phyloP scores from a whole-genome alignment of 73 alveolate species.

The Symbiodinium natans region DNA sequence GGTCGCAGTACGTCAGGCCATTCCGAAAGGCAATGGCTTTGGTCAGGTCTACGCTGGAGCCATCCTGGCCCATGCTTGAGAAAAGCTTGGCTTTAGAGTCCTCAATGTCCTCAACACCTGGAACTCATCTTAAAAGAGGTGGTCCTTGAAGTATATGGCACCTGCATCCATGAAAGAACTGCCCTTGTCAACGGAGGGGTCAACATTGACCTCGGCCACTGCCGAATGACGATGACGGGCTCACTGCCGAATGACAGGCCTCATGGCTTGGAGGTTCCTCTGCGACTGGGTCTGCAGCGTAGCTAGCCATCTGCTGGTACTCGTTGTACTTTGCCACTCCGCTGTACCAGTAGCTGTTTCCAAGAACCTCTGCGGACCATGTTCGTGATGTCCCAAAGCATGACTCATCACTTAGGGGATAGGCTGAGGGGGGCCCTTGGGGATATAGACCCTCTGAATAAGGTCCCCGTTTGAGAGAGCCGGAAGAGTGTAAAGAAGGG shows the following conservation, averaged over 20 bases:
- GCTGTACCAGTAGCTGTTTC: slow-evolving; percentile 60
- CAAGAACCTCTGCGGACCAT: slow-evolving; percentile 70
- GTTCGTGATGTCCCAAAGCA: too few relatives aligned
- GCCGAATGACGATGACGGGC: background rate
- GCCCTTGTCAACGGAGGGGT: slow-evolving; percentile 67
- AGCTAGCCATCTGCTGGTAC: slow-evolving; percentile 81
- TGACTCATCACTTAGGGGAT: too few relatives aligned
- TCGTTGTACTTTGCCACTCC: slow-evolving; percentile 52
- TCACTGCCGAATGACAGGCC: background rate
- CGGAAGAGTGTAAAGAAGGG: too few relatives aligned
- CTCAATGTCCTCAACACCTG: too few relatives aligned
- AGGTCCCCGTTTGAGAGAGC: too few relatives aligned
- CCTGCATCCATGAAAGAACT: slow-evolving; percentile 86
- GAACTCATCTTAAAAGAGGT: background rate
- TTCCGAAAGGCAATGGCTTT: slow-evolving; percentile 80
- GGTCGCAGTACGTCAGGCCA: slow-evolving; percentile 59
- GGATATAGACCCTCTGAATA: too few relatives aligned
- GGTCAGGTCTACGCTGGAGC: slow-evolving; percentile 47
- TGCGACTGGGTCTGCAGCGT: background rate
- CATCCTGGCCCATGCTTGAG: slow-evolving; percentile 1
- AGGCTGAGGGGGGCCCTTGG: too few relatives aligned
- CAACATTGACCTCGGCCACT: slow-evolving; percentile 31
- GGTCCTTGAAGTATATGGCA: slow-evolving; percentile 57
- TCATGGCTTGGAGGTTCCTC: background rate
- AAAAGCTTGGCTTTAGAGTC: too few relatives aligned